These are phyloP conservation scores for Globisporangium recalcitrans DNA, from an alignment of 352 stramenopile species.

Conservation along the genomic window DNA sequence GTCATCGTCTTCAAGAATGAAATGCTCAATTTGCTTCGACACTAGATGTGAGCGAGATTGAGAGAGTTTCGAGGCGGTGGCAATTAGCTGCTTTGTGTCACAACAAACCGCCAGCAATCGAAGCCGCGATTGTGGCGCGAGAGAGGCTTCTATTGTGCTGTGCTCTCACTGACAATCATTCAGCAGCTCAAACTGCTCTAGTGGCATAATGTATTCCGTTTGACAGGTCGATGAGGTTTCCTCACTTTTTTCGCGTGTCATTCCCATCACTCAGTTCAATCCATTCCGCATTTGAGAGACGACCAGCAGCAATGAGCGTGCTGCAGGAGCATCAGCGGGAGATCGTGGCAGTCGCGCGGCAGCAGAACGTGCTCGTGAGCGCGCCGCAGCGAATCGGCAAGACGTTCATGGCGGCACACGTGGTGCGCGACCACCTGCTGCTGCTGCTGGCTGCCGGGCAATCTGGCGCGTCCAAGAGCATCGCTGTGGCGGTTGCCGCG, in stretches of 20 bases:
- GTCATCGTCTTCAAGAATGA: not conserved
- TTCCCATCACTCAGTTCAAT: not conserved
- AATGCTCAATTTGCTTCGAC: not conserved
- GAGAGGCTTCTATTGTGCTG: not conserved
- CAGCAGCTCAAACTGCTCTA: not conserved
- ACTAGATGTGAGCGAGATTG: too few relatives aligned
- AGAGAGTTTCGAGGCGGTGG: not conserved
- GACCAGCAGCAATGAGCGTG: constrained; percentile 14
- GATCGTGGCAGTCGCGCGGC: constrained; percentile 56
- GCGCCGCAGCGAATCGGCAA: constrained; percentile 56
- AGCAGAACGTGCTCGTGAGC: constrained; percentile 60
- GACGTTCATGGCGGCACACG: constrained; percentile 52
- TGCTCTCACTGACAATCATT: not conserved
- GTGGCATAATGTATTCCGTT: not conserved
- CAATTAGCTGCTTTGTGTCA: not conserved
- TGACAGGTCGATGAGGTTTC: not conserved
- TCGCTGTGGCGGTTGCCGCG: constrained; percentile 41
- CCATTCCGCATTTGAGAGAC: not conserved
- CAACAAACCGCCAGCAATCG: not conserved
- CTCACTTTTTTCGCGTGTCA: constrained; percentile 3
- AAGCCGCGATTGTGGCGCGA: not conserved
- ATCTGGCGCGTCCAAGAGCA: not conserved
- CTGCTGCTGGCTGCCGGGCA: not conserved
- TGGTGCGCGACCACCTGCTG: constrained; percentile 38
- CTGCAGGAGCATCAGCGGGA: constrained; percentile 65